phyloP scores from a whole-genome alignment of 331 rosid species.

The Stylosanthes scabra region DNA sequence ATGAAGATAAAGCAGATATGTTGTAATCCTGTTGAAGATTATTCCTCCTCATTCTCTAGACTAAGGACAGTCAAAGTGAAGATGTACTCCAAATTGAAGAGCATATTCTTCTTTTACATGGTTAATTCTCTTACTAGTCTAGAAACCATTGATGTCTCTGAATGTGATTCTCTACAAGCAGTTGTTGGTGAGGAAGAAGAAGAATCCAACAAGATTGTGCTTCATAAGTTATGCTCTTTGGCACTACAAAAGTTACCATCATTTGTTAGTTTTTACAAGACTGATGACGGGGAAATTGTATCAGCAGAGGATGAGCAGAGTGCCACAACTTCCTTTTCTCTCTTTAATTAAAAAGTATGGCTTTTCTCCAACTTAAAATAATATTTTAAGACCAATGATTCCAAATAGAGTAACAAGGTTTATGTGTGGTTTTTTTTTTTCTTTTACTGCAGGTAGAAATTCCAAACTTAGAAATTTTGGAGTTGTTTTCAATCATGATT shows the following conservation, averaged over 20 bases:
- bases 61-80: conserved; percentile 29
- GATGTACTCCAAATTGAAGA: conserved; percentile 23
- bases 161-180: conserved; percentile 14
- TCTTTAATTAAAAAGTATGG: conserved; percentile 2
- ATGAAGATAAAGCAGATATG: conserved; percentile 23
- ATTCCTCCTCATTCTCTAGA: conserved; percentile 5
- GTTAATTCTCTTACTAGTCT: conserved; percentile 3
- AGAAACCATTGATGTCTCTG: conserved; percentile 31
- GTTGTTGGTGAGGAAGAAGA: conserved; percentile 1
- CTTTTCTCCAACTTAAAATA: background rate
- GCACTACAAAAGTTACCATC: conserved; percentile 22
- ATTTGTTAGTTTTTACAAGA: conserved; percentile 14
- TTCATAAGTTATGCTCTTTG: conserved; percentile 39
- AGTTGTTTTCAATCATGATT: background rate
- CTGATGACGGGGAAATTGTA: background rate
- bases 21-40: background rate
- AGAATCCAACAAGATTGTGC: background rate
- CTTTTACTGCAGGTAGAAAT: conserved; percentile 6
- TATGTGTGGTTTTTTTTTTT: too few species aligned
- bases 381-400: background rate
- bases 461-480: conserved; percentile 31
- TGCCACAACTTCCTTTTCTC: background rate
- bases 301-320: background rate
- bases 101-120: conserved; percentile 32
- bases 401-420: background rate